Evolutionary conservation across 345 rosid genomes (phyloP).

Genomic region (Hibiscus mutabilis): DNA sequence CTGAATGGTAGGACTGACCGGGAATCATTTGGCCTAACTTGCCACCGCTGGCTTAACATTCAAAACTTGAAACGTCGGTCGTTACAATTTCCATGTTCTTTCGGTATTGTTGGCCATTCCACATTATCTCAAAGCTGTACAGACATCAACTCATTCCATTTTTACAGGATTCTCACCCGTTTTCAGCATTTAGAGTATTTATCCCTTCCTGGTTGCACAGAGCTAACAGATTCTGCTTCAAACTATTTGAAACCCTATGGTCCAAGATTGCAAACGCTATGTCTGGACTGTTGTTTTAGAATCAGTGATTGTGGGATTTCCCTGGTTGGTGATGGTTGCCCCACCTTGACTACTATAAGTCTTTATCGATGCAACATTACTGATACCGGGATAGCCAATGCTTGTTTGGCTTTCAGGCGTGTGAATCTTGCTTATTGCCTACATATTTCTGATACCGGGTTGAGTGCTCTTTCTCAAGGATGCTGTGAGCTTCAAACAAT

Average conservation of each 20-base stretch:
- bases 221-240: slow-evolving; percentile 50
- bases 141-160: slow-evolving; percentile 34
- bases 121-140: slow-evolving; percentile 29
- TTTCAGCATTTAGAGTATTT: slow-evolving; percentile 52
- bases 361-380: slow-evolving; percentile 52
- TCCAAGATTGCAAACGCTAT: slow-evolving; percentile 39
- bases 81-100: slow-evolving; percentile 52
- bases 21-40: slow-evolving; percentile 72
- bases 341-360: slow-evolving; percentile 40
- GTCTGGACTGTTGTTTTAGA: slow-evolving; percentile 58
- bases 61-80: slow-evolving; percentile 46
- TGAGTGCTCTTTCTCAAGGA: slow-evolving; percentile 32
- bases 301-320: slow-evolving; percentile 54
- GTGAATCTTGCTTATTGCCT: slow-evolving; percentile 55
- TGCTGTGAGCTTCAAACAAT: slow-evolving; percentile 51
- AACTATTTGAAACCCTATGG: slow-evolving; percentile 37
- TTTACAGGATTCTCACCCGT: slow-evolving; percentile 51
- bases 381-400: slow-evolving; percentile 48
- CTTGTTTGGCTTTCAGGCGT: slow-evolving; percentile 34
- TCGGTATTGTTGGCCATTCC: slow-evolving; percentile 19
- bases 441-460: slow-evolving; percentile 44
- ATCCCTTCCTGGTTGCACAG: slow-evolving; percentile 60
- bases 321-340: slow-evolving; percentile 43
- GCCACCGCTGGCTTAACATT: slow-evolving; percentile 60
- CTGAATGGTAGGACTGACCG: slow-evolving; percentile 41